Evolutionary conservation across 805 yeast species (phyloP).

Genomic region (Candida silvicultrix): DNA sequence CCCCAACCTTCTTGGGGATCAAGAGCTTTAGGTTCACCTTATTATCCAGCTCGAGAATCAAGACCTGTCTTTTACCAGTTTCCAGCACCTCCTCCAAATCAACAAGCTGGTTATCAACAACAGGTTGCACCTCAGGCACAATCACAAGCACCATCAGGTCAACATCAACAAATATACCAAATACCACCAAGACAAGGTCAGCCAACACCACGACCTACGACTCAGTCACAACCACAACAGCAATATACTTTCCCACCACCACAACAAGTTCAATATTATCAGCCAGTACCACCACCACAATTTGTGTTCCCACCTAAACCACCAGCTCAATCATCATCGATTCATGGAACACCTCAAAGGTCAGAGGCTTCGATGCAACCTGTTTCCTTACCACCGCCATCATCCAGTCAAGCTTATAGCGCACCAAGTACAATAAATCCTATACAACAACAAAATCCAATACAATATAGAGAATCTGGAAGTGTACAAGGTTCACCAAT

Average conservation of each 20-base stretch:
- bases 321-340: not conserved
- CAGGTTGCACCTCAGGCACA: not conserved
- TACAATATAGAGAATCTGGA: not conserved
- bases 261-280: not conserved
- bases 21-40: constrained; percentile 2
- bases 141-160: constrained; percentile 4
- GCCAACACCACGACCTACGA: not conserved
- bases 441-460: constrained; percentile 1
- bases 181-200: not conserved
- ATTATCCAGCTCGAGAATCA: not conserved
- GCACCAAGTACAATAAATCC: not conserved
- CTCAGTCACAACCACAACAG: not conserved
- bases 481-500: not conserved
- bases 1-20: not conserved
- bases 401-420: not conserved
- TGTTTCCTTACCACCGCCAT: not conserved
- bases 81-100: constrained; percentile 4
- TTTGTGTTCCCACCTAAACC: not conserved
- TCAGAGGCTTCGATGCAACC: not conserved
- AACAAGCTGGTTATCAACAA: not conserved
- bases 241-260: not conserved
- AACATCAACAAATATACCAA: not conserved
- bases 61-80: constrained; percentile 4
- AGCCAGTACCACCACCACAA: not conserved
- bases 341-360: not conserved